A percentile compares a stretch with the other conserved stretches of the same genome.
phyloP scores from a whole-genome alignment of 2,329 filamentous ascomycete genomes.

The Colletotrichum camelliae region DNA sequence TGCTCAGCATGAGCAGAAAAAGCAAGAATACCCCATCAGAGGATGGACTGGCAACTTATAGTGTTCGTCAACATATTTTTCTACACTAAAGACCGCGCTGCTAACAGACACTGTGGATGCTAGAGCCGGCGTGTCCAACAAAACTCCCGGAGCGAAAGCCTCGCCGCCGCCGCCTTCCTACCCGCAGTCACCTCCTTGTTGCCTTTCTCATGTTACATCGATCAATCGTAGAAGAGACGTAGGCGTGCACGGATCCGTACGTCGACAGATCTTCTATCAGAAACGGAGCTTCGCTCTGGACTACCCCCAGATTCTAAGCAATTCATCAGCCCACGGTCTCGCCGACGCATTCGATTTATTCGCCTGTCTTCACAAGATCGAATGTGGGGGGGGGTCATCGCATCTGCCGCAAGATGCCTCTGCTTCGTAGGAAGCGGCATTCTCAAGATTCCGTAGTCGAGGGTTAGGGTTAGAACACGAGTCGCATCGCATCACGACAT shows the following conservation, averaged over 20 bases:
- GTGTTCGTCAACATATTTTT: not conserved
- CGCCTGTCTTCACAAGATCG: not conserved
- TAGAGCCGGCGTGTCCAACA: not conserved
- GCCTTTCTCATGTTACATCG: not conserved
- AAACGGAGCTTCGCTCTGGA: not conserved
- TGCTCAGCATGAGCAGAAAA: not conserved
- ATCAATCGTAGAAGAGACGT: not conserved
- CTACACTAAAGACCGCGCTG: fast-evolving
- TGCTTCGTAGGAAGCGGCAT: not conserved
- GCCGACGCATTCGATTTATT: not conserved
- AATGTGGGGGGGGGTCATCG: not conserved
- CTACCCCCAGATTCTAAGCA: not conserved
- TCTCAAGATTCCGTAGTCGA: not conserved
- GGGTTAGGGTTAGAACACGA: not conserved
- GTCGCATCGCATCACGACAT: not conserved
- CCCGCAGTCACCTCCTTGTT: not conserved
- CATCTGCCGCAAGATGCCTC: not conserved
- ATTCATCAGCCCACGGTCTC: not conserved
- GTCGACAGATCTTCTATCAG: not conserved
- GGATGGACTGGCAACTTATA: not conserved
- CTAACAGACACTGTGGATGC: not conserved
- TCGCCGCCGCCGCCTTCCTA: not conserved
- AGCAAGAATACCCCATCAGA: not conserved
- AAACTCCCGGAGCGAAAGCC: not conserved
- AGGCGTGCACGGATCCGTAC: not conserved